Evolutionary conservation across 2,329 filamentous ascomycete species (phyloP).

Genomic region (Neonectria ditissima): DNA sequence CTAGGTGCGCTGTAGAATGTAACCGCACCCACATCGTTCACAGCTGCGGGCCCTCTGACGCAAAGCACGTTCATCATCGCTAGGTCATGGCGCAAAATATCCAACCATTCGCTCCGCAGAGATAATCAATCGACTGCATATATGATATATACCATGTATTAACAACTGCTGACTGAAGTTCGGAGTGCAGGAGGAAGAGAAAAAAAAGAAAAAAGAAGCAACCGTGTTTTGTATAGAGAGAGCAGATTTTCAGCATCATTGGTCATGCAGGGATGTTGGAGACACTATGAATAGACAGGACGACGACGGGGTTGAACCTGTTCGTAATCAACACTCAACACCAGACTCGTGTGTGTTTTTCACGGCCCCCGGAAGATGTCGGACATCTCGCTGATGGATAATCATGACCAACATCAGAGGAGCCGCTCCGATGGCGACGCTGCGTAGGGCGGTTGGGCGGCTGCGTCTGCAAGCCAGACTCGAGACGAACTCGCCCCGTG

Average conservation of each 20-base stretch:
- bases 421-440: conserved; percentile 18
- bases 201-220: too few relatives aligned
- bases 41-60: conserved; percentile 1
- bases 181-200: not conserved
- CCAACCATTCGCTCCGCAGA: not conserved
- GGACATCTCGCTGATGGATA: conserved; percentile 8
- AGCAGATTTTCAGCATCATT: not conserved
- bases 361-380: conserved; percentile 4
- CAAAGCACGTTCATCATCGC: conserved; percentile 3
- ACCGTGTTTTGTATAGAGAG: conserved; percentile 9
- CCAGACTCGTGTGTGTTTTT: not conserved
- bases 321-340: too few relatives aligned
- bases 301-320: conserved; percentile 2
- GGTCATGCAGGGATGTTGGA: not conserved
- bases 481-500: conserved; percentile 19
- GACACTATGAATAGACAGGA: too few relatives aligned
- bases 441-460: conserved; percentile 1
- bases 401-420: conserved; percentile 14
- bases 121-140: not conserved
- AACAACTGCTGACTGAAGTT: not conserved
- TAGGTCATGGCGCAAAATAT: conserved; percentile 4
- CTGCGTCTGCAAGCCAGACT: conserved; percentile 8
- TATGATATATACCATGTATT: too few relatives aligned
- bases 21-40: conserved; percentile 2
- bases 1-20: not conserved